phyloP scores from a whole-genome alignment of 2,329 filamentous ascomycete genomes.

The Diaporthe humulicola region DNA sequence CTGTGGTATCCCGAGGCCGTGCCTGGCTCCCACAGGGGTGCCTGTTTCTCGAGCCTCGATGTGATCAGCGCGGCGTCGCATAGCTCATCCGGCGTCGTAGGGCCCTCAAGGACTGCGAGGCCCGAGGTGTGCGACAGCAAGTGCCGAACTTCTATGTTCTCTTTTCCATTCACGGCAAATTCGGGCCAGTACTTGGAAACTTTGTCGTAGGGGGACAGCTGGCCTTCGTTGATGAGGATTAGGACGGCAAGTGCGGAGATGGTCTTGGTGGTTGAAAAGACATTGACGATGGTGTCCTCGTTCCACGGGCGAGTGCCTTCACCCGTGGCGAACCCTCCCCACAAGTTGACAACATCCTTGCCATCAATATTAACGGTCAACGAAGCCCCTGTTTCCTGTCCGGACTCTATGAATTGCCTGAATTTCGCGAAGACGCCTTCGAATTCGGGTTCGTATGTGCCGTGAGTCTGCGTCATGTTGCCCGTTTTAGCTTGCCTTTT shows the following conservation, averaged over 20 bases:
- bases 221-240: conserved; percentile 15
- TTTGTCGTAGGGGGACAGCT: conserved; percentile 11
- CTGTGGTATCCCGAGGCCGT: conserved; percentile 13
- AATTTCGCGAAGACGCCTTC: not conserved
- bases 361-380: not conserved
- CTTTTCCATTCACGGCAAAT: conserved; percentile 13
- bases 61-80: not conserved
- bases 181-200: conserved; percentile 24
- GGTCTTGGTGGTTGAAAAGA: conserved; percentile 17
- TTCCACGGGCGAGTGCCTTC: conserved; percentile 4
- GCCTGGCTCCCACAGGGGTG: conserved; percentile 6
- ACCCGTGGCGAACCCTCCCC: conserved; percentile 4
- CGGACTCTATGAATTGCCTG: not conserved
- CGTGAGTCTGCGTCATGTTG: conserved; percentile 9
- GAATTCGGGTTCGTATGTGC: not conserved
- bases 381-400: conserved; percentile 19
- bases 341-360: conserved; percentile 13
- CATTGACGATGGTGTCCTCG: conserved; percentile 21
- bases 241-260: conserved; percentile 15
- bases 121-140: not conserved
- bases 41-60: not conserved
- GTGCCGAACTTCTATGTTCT: conserved; percentile 19
- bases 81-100: not conserved
- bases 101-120: not conserved
- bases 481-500: not conserved